Conservation (phyloP, 2,329 filamentous ascomycete genomes). For the Cladophialophora immunda region DNA sequence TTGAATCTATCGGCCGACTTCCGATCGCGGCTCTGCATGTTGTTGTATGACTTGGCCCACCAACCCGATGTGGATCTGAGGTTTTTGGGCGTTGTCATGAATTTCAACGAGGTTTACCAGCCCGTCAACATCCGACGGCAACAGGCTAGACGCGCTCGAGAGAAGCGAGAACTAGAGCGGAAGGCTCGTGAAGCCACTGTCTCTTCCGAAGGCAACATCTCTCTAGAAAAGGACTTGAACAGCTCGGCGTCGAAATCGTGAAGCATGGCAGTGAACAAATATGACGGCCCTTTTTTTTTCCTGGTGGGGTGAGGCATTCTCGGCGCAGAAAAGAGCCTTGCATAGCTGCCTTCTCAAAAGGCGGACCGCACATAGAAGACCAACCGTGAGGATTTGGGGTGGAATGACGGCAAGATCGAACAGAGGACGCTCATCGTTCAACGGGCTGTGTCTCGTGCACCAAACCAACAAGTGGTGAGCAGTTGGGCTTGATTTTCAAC, state of each 20-base stretch:
- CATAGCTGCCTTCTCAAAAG: not conserved
- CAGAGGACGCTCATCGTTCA: not conserved
- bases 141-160: conserved; percentile 42
- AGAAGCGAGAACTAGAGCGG: conserved; percentile 35
- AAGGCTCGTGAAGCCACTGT: conserved; percentile 32
- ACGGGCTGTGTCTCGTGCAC: not conserved
- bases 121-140: conserved; percentile 72
- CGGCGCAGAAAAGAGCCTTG: not conserved
- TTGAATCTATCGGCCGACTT: conserved; percentile 78
- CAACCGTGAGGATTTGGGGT: not conserved
- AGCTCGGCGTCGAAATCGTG: conserved; percentile 39
- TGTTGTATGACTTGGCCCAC: conserved; percentile 89
- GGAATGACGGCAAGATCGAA: not conserved
- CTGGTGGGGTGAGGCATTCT: not conserved
- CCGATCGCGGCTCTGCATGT: conserved; percentile 75
- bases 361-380: not conserved
- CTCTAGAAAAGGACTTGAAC: conserved; percentile 33
- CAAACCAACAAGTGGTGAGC: not conserved
- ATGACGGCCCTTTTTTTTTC: not conserved
- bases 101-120: conserved; percentile 97
- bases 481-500: not conserved
- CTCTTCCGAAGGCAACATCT: conserved; percentile 33
- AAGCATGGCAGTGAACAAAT: not conserved
- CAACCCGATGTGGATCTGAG: conserved; percentile 95
- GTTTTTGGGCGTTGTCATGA: conserved; percentile 96